Conservation (phyloP, 306 rosid species). For the Fragaria ananassa region DNA sequence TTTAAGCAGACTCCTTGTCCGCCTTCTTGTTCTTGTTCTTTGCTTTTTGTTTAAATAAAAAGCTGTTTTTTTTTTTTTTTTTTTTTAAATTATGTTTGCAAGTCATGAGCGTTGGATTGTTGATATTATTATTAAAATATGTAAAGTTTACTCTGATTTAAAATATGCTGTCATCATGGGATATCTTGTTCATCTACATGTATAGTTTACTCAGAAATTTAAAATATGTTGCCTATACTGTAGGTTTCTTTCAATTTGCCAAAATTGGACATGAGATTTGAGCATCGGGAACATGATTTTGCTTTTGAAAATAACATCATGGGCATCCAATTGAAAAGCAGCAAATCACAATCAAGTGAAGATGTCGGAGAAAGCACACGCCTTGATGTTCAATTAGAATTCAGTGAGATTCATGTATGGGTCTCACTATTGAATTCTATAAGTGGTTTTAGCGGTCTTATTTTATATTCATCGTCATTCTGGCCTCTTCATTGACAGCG, state of each 20-base stretch:
- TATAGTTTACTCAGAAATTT: not conserved
- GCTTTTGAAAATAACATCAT: constrained; percentile 76
- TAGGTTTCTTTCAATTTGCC: constrained; percentile 90
- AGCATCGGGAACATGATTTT: constrained; percentile 65
- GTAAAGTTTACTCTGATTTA: too few species aligned
- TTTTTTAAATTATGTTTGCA: too few species aligned
- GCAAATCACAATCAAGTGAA: constrained; percentile 69
- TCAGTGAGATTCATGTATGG: constrained; percentile 95
- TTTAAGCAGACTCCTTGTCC: too few species aligned
- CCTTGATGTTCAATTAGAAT: constrained; percentile 84
- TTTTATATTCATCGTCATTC: constrained; percentile 25
- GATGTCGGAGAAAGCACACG: constrained; percentile 90
- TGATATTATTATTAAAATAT: too few species aligned
- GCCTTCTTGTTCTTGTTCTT: too few species aligned
- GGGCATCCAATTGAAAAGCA: constrained; percentile 80
- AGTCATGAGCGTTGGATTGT: not conserved
- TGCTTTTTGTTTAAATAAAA: too few species aligned
- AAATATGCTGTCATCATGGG: constrained; percentile 1
- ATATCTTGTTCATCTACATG: not conserved
- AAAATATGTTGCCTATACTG: not conserved
- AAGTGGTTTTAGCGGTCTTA: constrained; percentile 19
- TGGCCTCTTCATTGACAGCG: constrained; percentile 36
- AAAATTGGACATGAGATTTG: constrained; percentile 76
- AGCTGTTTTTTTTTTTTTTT: too few species aligned
- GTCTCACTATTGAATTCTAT: constrained; percentile 28